Base-by-base conservation (phyloP, 1,284 basidiomycete genomes). In the Paramarasmius palmivorus region DNA sequence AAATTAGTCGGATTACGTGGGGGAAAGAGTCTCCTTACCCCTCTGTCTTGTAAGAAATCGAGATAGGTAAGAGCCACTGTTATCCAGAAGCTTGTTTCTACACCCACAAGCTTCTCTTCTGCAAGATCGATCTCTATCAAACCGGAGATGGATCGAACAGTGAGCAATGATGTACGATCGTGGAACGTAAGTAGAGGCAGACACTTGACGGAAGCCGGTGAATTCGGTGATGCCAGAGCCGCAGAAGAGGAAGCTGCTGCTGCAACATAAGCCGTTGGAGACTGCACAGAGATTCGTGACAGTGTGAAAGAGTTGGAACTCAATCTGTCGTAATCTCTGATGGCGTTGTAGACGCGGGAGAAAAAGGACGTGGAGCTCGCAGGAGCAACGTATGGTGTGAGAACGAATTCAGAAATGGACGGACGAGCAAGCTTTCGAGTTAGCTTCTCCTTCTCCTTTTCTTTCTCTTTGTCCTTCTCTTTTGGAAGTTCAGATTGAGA, bases 71-170 rank as follows among this genome's bases (percentile, higher is more conserved):
- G 66, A 0, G 83, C 84, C 40, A 89, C 73, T 1, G 87, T 80
- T 40, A 91, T 72, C 83, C 88, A 92, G 64, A 92, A 92, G 54
- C 82, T 83, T 14, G 79, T 78, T 46, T 90, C 87, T 32, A 92
- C 79, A 12, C 89, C 90, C 25, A 90, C 63, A 34, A 76, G 66
- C n/a, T 72, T 68, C 51, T 83, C 80, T 57, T 86, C 79, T 3
- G 70, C 70, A 51, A 72, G 70, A 47, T 89, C 79, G 26, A 92
- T 68, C 64, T 88, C 86, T 25, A 92, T 65, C 25, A 83, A 51
- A 1, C 89, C 90, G 0, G 76, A 81, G 17, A 79, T 68, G 1
- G 82, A 79, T 5, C 77, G 68, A 14, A 86, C 73, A 0, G 81
- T 84, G 56, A 85, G 75, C 2, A 86, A 68, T 0, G 88, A 84